Evolutionary conservation across 805 yeast species (phyloP).

Genomic region (Kuraishia cidri): DNA sequence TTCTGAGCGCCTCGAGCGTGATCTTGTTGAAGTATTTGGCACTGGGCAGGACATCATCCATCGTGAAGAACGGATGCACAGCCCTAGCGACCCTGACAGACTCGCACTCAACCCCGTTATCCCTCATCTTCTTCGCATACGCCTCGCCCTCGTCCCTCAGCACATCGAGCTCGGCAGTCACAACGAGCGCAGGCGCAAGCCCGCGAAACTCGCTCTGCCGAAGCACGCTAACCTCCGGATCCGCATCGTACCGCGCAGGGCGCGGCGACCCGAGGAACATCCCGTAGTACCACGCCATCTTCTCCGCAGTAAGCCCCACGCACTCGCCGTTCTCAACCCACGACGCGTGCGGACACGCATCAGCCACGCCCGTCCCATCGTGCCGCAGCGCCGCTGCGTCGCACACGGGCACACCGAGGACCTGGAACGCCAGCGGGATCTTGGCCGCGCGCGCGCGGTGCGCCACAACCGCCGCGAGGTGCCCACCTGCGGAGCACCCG

Average conservation of each 20-base stretch:
- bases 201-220: too few species aligned
- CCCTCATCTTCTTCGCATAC: constrained; percentile 22
- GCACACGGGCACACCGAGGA: constrained; percentile 29
- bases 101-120: too few species aligned
- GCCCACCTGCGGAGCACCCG: constrained; percentile 34
- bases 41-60: too few species aligned
- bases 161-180: constrained; percentile 29
- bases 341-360: too few species aligned
- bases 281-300: constrained; percentile 30
- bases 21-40: too few species aligned
- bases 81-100: too few species aligned
- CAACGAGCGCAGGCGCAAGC: constrained; percentile 26
- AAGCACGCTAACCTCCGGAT: constrained; percentile 23
- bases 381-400: constrained; percentile 25
- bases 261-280: too few species aligned
- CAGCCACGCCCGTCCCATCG: too few species aligned
- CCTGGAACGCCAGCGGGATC: constrained; percentile 20
- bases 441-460: constrained; percentile 16
- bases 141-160: constrained; percentile 29
- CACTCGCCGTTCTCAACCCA: constrained; percentile 24
- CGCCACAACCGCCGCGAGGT: constrained; percentile 18
- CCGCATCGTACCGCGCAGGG: constrained; percentile 27
- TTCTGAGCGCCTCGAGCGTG: too few species aligned
- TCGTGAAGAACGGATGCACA: too few species aligned
- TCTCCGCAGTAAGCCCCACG: constrained; percentile 29